Percentiles rank a stretch among this genome's conserved stretches.
Conservation (phyloP, 805 yeast species). For the Nakazawaea pomicola region DNA sequence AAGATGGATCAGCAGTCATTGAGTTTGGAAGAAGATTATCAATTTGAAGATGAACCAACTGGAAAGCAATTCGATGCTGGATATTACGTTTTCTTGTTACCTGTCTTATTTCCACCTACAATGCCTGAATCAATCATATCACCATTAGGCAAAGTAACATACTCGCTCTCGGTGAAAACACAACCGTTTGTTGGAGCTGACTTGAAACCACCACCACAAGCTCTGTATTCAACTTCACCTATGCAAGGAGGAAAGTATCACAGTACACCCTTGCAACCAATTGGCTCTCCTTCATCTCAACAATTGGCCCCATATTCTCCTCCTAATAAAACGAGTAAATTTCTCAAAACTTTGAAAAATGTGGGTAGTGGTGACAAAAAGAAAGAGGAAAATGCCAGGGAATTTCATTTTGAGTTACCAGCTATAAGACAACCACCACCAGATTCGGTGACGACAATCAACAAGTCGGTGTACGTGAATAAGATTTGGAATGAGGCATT, state of each 20-base stretch:
- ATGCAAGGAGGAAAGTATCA: conserved; percentile 4
- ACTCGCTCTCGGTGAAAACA: conserved; percentile 35
- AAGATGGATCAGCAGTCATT: not conserved
- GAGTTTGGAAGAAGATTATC: conserved; percentile 1
- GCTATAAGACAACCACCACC: conserved; percentile 28
- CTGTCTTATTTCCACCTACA: conserved; percentile 53
- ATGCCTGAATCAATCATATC: conserved; percentile 59
- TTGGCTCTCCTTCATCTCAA: not conserved
- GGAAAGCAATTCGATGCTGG: conserved; percentile 46
- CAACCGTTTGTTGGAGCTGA: conserved; percentile 27
- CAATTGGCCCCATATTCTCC: not conserved
- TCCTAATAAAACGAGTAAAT: conserved; percentile 9
- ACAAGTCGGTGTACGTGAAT: conserved; percentile 74
- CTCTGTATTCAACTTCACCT: conserved; percentile 31
- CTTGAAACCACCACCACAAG: conserved; percentile 25
- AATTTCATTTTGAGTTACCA: conserved; percentile 14
- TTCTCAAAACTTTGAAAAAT: conserved; percentile 13
- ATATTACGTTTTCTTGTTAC: conserved; percentile 62
- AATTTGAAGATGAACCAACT: not conserved
- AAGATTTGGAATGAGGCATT: conserved; percentile 69
- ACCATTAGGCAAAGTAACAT: conserved; percentile 43
- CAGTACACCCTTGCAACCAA: not conserved
- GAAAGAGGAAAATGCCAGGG: conserved; percentile 11
- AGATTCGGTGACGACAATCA: conserved; percentile 19
- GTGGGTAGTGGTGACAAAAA: conserved; percentile 1